Percentiles rank a stretch among this genome's conserved stretches.
phyloP scores from a whole-genome alignment of 495 filamentous ascomycete species.

The Schizothecium vesticola region DNA sequence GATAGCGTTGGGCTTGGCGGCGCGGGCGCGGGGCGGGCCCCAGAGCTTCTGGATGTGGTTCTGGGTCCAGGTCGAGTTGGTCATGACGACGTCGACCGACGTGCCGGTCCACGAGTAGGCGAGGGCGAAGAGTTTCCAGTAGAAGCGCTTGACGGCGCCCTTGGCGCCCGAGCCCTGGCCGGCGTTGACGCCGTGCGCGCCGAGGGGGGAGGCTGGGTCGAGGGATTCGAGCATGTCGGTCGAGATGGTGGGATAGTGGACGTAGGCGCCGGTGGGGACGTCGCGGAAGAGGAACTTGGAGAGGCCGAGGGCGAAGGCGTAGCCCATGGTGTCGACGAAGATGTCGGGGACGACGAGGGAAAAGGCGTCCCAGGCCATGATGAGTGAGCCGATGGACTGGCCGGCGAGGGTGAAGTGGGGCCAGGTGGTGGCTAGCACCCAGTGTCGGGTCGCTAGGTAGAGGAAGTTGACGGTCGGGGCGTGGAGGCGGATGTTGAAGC shows the following conservation, averaged over 20 bases:
- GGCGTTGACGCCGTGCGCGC: conserved; percentile 74
- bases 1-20: conserved; percentile 41
- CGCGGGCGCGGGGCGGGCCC: conserved; percentile 51
- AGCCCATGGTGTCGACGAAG: conserved; percentile 97
- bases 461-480: conserved; percentile 78
- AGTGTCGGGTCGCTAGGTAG: conserved; percentile 81
- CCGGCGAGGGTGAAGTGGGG: conserved; percentile 92
- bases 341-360: conserved; percentile 85
- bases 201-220: conserved; percentile 50
- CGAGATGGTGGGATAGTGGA: conserved; percentile 97
- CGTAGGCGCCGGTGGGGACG: conserved; percentile 86
- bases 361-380: conserved; percentile 91
- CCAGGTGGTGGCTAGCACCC: conserved; percentile 76
- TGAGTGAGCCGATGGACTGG: conserved; percentile 79
- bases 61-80: conserved; percentile 92
- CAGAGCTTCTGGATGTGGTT: conserved; percentile 76
- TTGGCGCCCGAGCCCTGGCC: conserved; percentile 65
- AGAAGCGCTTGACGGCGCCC: conserved; percentile 64
- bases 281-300: conserved; percentile 74
- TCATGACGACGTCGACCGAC: conserved; percentile 87
- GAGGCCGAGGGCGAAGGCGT: conserved; percentile 81
- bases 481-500: conserved; percentile 90
- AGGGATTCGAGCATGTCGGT: conserved; percentile 94
- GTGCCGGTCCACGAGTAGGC: conserved; percentile 77
- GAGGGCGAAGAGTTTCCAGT: conserved; percentile 81